A percentile compares a stretch with the other conserved stretches of the same genome.
These are phyloP conservation scores for Penicillium sp. DNA, from an alignment of 2,329 filamentous ascomycete genomes.

Conservation along the genomic window DNA sequence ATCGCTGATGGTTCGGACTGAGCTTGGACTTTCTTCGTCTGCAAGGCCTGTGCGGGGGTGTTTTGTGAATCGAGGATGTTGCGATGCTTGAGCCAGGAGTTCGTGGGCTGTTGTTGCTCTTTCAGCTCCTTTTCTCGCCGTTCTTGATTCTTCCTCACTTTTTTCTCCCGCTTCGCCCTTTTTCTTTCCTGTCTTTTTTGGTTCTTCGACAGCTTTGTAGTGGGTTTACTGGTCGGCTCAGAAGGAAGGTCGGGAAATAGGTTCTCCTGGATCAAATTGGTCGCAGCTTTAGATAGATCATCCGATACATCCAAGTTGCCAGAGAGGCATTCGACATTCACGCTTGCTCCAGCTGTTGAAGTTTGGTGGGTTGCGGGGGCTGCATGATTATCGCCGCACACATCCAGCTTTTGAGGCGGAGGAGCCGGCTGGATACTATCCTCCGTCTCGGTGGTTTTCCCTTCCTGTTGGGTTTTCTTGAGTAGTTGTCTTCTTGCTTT, in stretches of 20 bases:
- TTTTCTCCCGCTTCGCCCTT: not conserved
- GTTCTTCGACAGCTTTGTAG: conserved; percentile 2
- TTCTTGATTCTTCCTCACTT: not conserved
- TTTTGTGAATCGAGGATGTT: not conserved
- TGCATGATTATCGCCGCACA: not conserved
- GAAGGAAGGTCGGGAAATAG: not conserved
- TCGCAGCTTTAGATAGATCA: not conserved
- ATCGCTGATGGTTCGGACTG: not conserved
- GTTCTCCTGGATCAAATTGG: not conserved
- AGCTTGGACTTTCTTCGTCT: not conserved
- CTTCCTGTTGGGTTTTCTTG: not conserved
- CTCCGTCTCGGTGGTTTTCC: not conserved
- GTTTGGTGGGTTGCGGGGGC: not conserved
- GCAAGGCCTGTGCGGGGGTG: not conserved
- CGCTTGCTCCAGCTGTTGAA: not conserved
- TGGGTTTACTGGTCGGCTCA: not conserved
- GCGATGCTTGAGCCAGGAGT: not conserved
- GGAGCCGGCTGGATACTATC: not conserved
- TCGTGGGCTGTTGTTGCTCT: not conserved
- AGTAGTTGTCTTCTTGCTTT: not conserved
- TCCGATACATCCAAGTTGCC: not conserved
- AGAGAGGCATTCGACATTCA: not conserved
- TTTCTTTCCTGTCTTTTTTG: conserved; percentile 8
- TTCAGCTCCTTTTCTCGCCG: not conserved
- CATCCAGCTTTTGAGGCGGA: not conserved